Evolutionary conservation across 768 basidiomycete genomes (phyloP).

Genomic region (Agaricus sinodeliciosus): DNA sequence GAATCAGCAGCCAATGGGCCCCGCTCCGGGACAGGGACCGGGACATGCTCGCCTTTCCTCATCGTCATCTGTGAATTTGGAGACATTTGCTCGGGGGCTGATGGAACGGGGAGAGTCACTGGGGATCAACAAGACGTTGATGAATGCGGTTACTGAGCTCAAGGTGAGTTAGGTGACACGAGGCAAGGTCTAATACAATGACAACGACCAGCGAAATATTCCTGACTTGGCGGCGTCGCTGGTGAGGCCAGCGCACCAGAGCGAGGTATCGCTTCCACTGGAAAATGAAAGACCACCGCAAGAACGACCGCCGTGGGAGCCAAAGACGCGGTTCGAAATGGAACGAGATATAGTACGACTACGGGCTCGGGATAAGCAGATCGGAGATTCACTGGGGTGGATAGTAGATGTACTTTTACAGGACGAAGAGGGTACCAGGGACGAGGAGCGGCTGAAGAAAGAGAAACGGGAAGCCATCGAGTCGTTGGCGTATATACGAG

Average conservation of each 20-base stretch:
- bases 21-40: conserved; percentile 12
- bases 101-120: conserved; percentile 72
- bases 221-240: conserved; percentile 76
- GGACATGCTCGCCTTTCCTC: conserved; percentile 33
- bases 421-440: conserved; percentile 39
- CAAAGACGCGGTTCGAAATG: conserved; percentile 60
- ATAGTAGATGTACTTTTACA: conserved; percentile 65
- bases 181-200: conserved; percentile 2
- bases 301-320: conserved; percentile 67
- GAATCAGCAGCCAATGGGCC: conserved; percentile 17
- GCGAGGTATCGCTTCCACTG: conserved; percentile 52
- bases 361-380: conserved; percentile 48
- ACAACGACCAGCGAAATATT: conserved; percentile 59
- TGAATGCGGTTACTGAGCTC: conserved; percentile 74
- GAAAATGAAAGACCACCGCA: conserved; percentile 48
- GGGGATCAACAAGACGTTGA: conserved; percentile 78
- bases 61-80: conserved; percentile 46
- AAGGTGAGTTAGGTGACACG: conserved; percentile 41
- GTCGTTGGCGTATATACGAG: conserved; percentile 70
- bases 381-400: conserved; percentile 70
- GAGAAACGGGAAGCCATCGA: conserved; percentile 64
- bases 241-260: conserved; percentile 45
- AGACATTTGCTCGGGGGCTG: conserved; percentile 65
- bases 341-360: conserved; percentile 55
- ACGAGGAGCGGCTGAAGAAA: conserved; percentile 30